phyloP scores from a whole-genome alignment of 306 rosid genomes.

The Vicia faba region DNA sequence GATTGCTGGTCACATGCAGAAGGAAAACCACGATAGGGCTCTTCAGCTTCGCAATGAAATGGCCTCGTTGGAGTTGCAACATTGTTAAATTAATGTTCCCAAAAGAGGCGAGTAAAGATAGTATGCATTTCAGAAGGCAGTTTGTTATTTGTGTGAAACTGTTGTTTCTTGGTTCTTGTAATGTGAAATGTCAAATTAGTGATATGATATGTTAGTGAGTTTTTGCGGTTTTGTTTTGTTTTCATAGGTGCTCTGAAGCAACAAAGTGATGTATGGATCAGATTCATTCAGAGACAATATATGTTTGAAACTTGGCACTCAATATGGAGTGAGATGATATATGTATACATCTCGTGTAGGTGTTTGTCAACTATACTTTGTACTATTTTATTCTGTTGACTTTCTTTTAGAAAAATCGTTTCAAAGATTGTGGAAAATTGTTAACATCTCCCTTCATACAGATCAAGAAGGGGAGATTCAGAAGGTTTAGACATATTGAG shows the following conservation, averaged over 20 bases:
- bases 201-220: not conserved
- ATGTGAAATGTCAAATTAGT: not conserved
- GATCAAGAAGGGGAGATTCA: slow-evolving; percentile 53
- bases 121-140: slow-evolving; percentile 5
- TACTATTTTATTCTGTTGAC: not conserved
- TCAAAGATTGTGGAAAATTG: slow-evolving; percentile 54
- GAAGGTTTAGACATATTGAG: slow-evolving; percentile 65
- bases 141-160: no score
- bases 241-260: not conserved
- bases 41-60: slow-evolving; percentile 48
- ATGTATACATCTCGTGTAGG: slow-evolving; percentile 15
- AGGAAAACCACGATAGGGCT: slow-evolving; percentile 51
- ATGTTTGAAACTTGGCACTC: slow-evolving; percentile 52
- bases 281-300: slow-evolving; percentile 43
- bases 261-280: slow-evolving; percentile 27
- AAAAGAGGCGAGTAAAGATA: slow-evolving; percentile 6
- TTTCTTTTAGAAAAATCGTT: slow-evolving; percentile 48
- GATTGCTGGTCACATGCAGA: slow-evolving; percentile 44
- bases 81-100: slow-evolving; percentile 21
- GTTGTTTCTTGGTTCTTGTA: not conserved
- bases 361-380: not conserved
- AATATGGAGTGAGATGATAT: slow-evolving; percentile 49
- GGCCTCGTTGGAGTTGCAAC: slow-evolving; percentile 41
- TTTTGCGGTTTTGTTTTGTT: not conserved
- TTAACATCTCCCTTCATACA: slow-evolving; percentile 46